Evolutionary conservation across 139 green algal species (phyloP).

Genomic region (Astrephomene gubernaculifera): DNA sequence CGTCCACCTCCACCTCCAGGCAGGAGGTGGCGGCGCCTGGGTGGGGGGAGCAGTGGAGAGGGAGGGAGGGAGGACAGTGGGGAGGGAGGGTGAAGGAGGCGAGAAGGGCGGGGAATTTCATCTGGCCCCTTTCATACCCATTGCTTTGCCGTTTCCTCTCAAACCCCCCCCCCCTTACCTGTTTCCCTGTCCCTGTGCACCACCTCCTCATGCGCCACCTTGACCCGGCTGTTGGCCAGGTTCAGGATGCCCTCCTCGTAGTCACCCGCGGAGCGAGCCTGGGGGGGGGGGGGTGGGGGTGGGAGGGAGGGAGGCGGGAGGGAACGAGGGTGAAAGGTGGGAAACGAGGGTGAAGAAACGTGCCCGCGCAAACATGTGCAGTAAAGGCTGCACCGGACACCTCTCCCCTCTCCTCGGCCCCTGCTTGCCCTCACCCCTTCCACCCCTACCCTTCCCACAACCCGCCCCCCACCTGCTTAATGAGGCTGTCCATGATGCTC

Average conservation of each 20-base stretch:
- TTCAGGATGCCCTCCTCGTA: constrained; percentile 42
- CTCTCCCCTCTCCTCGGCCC: too few species aligned
- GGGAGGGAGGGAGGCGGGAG: too few species aligned
- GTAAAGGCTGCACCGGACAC: too few species aligned
- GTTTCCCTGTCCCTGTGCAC: constrained; percentile 13
- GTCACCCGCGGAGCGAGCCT: constrained; percentile 27
- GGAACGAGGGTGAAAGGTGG: too few species aligned
- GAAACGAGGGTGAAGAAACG: too few species aligned
- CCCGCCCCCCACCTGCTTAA: constrained; percentile 46
- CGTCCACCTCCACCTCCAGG: constrained; percentile 46
- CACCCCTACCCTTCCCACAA: too few species aligned
- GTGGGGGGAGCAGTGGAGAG: neutral
- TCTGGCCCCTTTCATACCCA: neutral
- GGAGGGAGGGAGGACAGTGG: neutral
- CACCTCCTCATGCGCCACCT: neutral
- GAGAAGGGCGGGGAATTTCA: too few species aligned
- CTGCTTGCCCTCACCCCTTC: too few species aligned
- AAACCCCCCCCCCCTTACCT: neutral
- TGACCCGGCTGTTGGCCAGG: neutral
- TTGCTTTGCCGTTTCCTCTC: neutral
- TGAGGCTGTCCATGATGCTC: constrained; percentile 32
- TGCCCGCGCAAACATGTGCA: too few species aligned
- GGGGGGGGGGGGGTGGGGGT: neutral
- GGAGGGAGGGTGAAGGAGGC: neutral
- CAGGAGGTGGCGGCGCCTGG: constrained; percentile 40